Percentiles rank a stretch among this genome's conserved stretches.
These are phyloP conservation scores for Fagus sylvatica DNA, from an alignment of 306 rosid genomes.

Conservation along the genomic window DNA sequence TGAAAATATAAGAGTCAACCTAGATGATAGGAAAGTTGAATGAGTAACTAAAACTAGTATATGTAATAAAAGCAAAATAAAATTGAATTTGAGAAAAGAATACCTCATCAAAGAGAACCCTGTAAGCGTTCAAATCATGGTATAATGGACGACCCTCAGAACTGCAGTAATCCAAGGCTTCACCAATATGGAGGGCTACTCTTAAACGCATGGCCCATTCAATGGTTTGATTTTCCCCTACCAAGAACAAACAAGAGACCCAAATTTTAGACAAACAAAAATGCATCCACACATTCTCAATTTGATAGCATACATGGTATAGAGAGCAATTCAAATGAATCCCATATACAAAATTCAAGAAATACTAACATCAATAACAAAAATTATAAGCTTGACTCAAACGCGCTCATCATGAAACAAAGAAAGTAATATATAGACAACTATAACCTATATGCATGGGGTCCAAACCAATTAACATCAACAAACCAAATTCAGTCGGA, in stretches of 20 bases:
- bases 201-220: constrained; percentile 98
- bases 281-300: constrained; percentile 6
- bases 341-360: not conserved
- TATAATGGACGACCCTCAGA: constrained; percentile 79
- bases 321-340: not conserved
- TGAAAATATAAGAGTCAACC: constrained; percentile 19
- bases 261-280: constrained; percentile 15
- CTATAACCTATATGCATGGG: not conserved
- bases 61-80: not conserved
- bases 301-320: not conserved
- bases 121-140: constrained; percentile 94
- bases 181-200: constrained; percentile 81
- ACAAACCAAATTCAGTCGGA: not conserved
- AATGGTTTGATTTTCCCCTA: constrained; percentile 97
- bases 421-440: not conserved
- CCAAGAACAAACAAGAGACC: constrained; percentile 21
- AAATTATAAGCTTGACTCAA: not conserved
- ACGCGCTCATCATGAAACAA: not conserved
- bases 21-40: not conserved
- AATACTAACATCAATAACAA: not conserved
- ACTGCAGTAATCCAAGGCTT: constrained; percentile 87
- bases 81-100: not conserved
- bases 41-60: not conserved
- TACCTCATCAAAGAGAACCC: constrained; percentile 96
- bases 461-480: not conserved